Evolutionary conservation across 352 stramenopile genomes (phyloP), one percentile per base, ranked within the genome.

Genomic region (Thalassiosira pacifica): DNA sequence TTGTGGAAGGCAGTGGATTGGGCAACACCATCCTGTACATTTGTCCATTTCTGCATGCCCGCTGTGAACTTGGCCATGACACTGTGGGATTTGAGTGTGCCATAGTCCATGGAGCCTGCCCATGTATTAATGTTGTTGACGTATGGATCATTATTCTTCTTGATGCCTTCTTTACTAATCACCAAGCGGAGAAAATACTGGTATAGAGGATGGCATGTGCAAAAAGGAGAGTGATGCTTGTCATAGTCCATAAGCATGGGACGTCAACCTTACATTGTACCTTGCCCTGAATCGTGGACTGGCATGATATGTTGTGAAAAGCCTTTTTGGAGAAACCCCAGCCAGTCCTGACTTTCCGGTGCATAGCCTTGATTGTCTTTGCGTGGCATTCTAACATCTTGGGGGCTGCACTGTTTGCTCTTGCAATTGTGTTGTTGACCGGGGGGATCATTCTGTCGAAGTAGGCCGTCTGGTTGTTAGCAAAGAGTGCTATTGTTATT

Each of bases 401-500:
- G 24, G 19, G n/a, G 16, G 60, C 42, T 1, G 60, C 31, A 26
- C 71, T 57, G 8, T 31, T 63, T 48, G 66, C 53, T 60, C 27
- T 42, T 48, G 59, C 55, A 57, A 45, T 18, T 1, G 60, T 60
- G 31, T 67, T 79, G 5, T 16, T 60, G 9, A 79, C 2, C n/a
- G 22, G 26, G 1, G 71, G 52, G 19, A 26, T 48, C 71, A 79
- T 79, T 2, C 69, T 27, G n/a, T 78, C 69, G 32, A 78, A 78
- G 22, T 55, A 78, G 5, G 69, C 53, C 24, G 69, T 40, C 19
- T 67, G 34, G 42, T 78, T 55, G 2, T 32, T 42, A 13, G 59
- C 53, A 42, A 78, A 78, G 18, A 66, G 19, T 4, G 2, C 34
- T 22, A 78, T 66, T 9, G 53, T 68, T 3, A 31, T 16, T 42